Percentiles rank a stretch among this genome's conserved stretches.
phyloP scores from a whole-genome alignment of 345 rosid species.

The Eucalyptus albens region DNA sequence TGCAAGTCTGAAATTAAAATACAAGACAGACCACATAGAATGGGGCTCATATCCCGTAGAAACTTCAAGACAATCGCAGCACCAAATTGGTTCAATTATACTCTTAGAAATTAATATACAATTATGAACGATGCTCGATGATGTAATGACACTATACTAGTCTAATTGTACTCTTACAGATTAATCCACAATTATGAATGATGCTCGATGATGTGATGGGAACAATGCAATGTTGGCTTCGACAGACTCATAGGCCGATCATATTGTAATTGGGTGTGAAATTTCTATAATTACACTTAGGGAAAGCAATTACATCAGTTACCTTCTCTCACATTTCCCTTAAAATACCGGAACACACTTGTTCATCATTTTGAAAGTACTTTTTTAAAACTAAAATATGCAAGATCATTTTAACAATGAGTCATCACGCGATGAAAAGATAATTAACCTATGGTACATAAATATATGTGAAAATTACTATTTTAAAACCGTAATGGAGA shows the following conservation, averaged over 20 bases:
- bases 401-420: neutral
- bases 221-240: neutral
- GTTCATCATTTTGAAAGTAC: neutral
- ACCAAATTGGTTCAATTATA: rapidly evolving
- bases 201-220: neutral
- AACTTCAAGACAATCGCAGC: rapidly evolving
- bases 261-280: neutral
- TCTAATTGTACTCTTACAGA: neutral
- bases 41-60: neutral
- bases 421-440: neutral
- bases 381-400: neutral
- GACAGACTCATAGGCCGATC: neutral
- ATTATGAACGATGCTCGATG: neutral
- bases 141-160: neutral
- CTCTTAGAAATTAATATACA: neutral
- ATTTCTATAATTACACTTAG: neutral
- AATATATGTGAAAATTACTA: neutral
- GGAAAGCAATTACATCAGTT: neutral
- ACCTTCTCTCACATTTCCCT: neutral
- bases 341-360: neutral
- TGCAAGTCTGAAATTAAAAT: neutral
- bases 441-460: neutral
- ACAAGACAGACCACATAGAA: neutral
- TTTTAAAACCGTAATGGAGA: neutral
- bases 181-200: neutral